phyloP scores from a whole-genome alignment of 2,329 filamentous ascomycete species.

The Coniochaeta ligniaria region DNA sequence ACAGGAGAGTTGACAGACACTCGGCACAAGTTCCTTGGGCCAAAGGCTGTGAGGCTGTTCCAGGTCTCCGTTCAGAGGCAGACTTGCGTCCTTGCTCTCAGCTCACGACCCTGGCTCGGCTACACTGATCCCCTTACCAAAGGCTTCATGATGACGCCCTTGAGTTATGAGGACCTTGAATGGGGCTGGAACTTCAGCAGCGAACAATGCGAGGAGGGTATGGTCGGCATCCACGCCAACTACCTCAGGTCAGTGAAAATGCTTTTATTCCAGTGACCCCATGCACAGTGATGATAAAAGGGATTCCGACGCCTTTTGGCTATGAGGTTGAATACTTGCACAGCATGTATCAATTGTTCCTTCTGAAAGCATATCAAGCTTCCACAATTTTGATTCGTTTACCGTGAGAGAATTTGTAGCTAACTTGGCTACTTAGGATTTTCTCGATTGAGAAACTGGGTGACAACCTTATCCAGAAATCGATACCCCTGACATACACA shows the following conservation, averaged over 20 bases:
- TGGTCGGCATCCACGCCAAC: constrained; percentile 87
- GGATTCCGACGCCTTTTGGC: constrained; percentile 48
- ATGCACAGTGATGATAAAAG: constrained; percentile 55
- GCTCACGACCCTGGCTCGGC: constrained; percentile 91
- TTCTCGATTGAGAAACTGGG: constrained; percentile 84
- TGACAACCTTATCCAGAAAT: constrained; percentile 80
- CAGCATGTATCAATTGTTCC: constrained; percentile 80
- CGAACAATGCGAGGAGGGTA: constrained; percentile 86
- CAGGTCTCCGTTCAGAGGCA: constrained; percentile 82
- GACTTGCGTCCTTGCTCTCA: constrained; percentile 80
- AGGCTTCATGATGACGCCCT: constrained; percentile 83
- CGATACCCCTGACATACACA: constrained; percentile 81
- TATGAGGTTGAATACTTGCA: constrained; percentile 49
- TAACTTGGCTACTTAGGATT: constrained; percentile 50
- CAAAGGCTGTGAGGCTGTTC: constrained; percentile 84
- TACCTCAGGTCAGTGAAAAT: constrained; percentile 67
- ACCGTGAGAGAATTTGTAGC: constrained; percentile 8
- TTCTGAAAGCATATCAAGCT: constrained; percentile 60
- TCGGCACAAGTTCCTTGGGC: constrained; percentile 86
- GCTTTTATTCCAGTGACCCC: constrained; percentile 19
- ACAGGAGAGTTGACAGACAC: constrained; percentile 95
- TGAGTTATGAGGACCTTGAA: constrained; percentile 82
- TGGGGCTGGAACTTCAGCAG: constrained; percentile 97
- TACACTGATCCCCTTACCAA: constrained; percentile 85
- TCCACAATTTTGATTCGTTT: not conserved